Evolutionary conservation across 2,329 filamentous ascomycete genomes (phyloP).

Genomic region (Colletotrichum lindemuthianum): DNA sequence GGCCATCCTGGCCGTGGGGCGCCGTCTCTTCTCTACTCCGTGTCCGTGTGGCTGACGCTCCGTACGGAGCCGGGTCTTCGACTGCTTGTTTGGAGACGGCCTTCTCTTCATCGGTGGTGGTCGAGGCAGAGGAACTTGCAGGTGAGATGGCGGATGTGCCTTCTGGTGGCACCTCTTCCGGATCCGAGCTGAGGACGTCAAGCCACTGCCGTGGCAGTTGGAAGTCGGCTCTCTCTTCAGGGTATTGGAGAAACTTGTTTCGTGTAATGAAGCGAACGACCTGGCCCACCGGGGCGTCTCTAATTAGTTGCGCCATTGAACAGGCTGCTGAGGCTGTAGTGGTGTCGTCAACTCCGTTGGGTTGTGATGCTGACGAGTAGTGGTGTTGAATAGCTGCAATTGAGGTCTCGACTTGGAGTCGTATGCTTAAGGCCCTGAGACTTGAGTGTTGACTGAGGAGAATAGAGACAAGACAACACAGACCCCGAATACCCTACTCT

Average conservation of each 20-base stretch:
- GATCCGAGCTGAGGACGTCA: slow-evolving; percentile 45
- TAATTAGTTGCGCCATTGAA: slow-evolving; percentile 45
- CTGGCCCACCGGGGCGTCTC: slow-evolving; percentile 69
- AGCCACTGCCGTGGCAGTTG: slow-evolving; percentile 56
- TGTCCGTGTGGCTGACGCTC: slow-evolving; percentile 9
- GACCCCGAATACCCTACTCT: background rate
- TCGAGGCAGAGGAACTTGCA: slow-evolving; percentile 27
- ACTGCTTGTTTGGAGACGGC: background rate
- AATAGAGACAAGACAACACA: background rate
- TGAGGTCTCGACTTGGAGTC: background rate
- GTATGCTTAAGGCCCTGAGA: background rate
- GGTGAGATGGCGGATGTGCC: background rate
- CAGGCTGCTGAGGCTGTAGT: background rate
- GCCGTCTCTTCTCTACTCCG: slow-evolving; percentile 36
- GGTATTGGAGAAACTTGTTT: slow-evolving; percentile 65
- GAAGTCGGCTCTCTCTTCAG: slow-evolving; percentile 68
- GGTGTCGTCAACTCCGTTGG: background rate
- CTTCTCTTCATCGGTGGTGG: slow-evolving; percentile 22
- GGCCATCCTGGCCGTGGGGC: slow-evolving; percentile 44
- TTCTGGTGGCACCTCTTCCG: background rate
- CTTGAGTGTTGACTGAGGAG: slow-evolving; percentile 4
- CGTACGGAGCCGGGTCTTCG: slow-evolving; percentile 30
- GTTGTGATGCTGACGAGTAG: background rate
- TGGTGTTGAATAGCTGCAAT: background rate
- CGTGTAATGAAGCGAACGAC: slow-evolving; percentile 63